Conservation (phyloP, 2,329 filamentous ascomycete species). For the Fusarium irregulare region DNA sequence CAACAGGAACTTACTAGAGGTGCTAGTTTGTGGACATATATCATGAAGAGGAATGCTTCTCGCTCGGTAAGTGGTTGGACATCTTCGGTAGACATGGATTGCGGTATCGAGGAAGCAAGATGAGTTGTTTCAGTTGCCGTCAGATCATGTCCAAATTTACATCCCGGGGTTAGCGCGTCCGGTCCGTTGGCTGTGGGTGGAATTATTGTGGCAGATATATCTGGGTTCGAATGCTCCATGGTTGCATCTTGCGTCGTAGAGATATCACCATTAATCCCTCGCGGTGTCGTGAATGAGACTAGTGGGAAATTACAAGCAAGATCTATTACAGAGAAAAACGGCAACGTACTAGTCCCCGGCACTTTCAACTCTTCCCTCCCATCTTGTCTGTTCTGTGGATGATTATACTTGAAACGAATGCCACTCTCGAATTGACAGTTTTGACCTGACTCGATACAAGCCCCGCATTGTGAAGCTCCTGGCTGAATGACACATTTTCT, state of each 20-base stretch:
- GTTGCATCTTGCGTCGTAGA: too few relatives aligned
- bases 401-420: slow-evolving; percentile 13
- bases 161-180: background rate
- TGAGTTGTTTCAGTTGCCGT: background rate
- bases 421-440: slow-evolving; percentile 3
- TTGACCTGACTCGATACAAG: background rate
- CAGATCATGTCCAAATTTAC: background rate
- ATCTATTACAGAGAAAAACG: too few relatives aligned
- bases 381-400: fast-evolving
- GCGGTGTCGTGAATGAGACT: slow-evolving; percentile 5
- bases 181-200: background rate
- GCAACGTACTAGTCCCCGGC: background rate
- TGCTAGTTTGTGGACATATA: slow-evolving; percentile 4
- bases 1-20: background rate
- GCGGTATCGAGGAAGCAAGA: background rate
- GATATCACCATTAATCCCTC: background rate
- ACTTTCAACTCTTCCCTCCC: background rate
- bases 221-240: too few relatives aligned
- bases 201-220: background rate
- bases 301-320: fast-evolving
- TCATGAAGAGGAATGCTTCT: slow-evolving; percentile 10
- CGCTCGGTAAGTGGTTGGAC: background rate
- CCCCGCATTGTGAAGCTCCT: background rate
- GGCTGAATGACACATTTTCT: slow-evolving; percentile 3
- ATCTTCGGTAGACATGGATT: background rate